Percentiles rank a stretch among this genome's conserved stretches.
These are phyloP conservation scores for Candida sp. DNA, from an alignment of 1,139 yeast species.

Conservation along the genomic window DNA sequence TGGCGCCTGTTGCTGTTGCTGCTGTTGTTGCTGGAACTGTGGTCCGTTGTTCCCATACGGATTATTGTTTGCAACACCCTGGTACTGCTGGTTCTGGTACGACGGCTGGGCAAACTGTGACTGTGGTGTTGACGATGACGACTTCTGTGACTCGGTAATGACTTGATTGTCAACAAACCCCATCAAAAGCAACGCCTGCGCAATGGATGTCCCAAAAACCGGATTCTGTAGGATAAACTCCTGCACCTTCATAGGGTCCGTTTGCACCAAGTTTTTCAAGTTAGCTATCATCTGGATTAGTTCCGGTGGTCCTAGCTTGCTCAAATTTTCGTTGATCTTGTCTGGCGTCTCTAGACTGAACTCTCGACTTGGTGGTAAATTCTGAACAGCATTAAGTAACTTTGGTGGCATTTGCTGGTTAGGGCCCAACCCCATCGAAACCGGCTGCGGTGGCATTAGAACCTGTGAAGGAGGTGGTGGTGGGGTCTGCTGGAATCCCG, in stretches of 20 bases:
- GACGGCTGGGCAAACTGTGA: conserved; percentile 15
- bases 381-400: conserved; percentile 52
- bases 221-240: conserved; percentile 61
- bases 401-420: conserved; percentile 41
- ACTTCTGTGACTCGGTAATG: conserved; percentile 50
- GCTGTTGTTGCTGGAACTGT: conserved; percentile 7
- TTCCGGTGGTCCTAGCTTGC: conserved; percentile 70
- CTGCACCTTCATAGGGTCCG: conserved; percentile 52
- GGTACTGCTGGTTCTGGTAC: conserved; percentile 8
- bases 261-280: conserved; percentile 54
- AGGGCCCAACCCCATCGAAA: conserved; percentile 3
- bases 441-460: not conserved
- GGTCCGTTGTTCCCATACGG: conserved; percentile 9
- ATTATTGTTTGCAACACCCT: conserved; percentile 7
- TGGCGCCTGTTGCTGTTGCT: conserved; percentile 13
- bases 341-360: conserved; percentile 53
- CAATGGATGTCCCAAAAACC: conserved; percentile 55
- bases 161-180: conserved; percentile 73
- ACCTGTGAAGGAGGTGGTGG: not conserved
- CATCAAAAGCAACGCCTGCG: conserved; percentile 78
- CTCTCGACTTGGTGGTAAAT: conserved; percentile 50
- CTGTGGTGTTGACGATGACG: conserved; percentile 28
- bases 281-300: conserved; percentile 69
- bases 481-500: not conserved
- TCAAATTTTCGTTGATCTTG: conserved; percentile 56